Percentiles rank a stretch among this genome's conserved stretches.
Evolutionary conservation across 345 rosid species (phyloP).

Genomic region (Salix arbutifolia): DNA sequence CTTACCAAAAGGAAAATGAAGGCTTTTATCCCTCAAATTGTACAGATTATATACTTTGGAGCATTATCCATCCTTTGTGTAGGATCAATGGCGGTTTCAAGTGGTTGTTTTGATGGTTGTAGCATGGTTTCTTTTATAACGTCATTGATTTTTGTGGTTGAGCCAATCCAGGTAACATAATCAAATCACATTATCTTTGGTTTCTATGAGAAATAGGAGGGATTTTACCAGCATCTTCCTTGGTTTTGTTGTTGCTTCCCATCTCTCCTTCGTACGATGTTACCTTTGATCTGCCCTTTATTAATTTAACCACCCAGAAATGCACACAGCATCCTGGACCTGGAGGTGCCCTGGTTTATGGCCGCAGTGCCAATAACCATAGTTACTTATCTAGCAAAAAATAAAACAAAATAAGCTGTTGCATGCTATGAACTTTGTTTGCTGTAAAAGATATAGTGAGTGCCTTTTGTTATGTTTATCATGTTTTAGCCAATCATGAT

Average conservation of each 20-base stretch:
- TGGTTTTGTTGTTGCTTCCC: not conserved
- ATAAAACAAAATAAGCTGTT: too few species aligned
- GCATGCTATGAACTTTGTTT: too few species aligned
- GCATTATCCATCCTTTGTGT: constrained; percentile 54
- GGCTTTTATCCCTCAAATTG: constrained; percentile 77
- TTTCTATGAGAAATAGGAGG: not conserved
- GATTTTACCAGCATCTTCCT: not conserved
- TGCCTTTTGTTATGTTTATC: not conserved
- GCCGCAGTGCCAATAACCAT: too few species aligned
- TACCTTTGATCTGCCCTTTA: too few species aligned
- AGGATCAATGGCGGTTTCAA: constrained; percentile 65
- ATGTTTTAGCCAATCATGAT: constrained; percentile 22
- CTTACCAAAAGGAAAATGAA: constrained; percentile 89
- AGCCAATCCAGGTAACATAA: constrained; percentile 75
- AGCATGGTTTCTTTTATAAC: constrained; percentile 72
- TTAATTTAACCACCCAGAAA: too few species aligned
- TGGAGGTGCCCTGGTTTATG: too few species aligned
- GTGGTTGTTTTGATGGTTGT: constrained; percentile 60
- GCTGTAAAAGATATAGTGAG: too few species aligned
- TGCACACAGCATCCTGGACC: too few species aligned
- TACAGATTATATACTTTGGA: constrained; percentile 73
- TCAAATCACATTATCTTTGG: constrained; percentile 5
- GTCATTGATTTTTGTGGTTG: constrained; percentile 73
- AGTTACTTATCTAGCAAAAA: too few species aligned
- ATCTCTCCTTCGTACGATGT: too few species aligned